Conservation (phyloP, 2,329 filamentous ascomycete genomes). For the Alternaria viburni region DNA sequence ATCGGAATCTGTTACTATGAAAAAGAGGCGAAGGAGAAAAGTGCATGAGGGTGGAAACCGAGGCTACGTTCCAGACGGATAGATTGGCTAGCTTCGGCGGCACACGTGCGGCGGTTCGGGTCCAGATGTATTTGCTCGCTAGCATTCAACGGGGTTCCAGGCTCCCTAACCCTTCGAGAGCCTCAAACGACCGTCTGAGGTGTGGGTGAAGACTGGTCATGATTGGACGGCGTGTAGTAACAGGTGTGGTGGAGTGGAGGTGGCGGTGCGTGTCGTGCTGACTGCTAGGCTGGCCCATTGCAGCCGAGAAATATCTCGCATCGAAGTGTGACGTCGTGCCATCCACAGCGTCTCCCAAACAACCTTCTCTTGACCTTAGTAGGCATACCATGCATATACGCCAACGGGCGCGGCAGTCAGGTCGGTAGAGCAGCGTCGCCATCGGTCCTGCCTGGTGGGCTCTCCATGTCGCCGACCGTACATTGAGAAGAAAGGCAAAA, state of each 20-base stretch:
- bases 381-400: not conserved
- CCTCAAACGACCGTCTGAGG: not conserved
- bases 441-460: not conserved
- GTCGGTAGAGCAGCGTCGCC: not conserved
- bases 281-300: not conserved
- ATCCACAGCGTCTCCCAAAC: not conserved
- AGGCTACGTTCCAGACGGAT: not conserved
- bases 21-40: not conserved
- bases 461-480: not conserved
- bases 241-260: not conserved
- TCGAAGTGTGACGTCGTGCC: not conserved
- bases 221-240: not conserved
- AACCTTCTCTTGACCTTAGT: conserved; percentile 1
- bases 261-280: not conserved
- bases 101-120: conserved; percentile 4
- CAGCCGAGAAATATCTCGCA: not conserved
- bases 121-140: not conserved
- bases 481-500: not conserved
- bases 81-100: conserved; percentile 8
- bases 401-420: not conserved
- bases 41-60: not conserved
- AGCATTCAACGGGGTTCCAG: conserved; percentile 2
- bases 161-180: not conserved
- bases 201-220: not conserved
- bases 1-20: not conserved